Evolutionary conservation across 2,329 filamentous ascomycete genomes (phyloP).

Genomic region (Eurotiales sp.): DNA sequence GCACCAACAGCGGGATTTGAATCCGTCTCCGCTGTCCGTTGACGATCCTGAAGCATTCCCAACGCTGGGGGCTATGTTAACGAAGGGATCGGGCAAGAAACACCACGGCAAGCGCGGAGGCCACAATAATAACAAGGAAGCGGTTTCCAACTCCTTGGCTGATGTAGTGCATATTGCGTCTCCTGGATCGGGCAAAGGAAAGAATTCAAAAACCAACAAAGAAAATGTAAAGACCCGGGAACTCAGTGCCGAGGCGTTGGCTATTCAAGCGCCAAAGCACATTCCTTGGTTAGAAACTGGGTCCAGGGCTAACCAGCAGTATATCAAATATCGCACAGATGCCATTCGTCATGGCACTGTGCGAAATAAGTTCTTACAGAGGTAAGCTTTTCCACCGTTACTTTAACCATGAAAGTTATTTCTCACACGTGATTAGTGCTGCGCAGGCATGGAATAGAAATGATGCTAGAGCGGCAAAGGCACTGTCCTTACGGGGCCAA

Average conservation of each 20-base stretch:
- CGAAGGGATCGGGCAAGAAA: constrained; percentile 74
- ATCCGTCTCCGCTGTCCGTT: constrained; percentile 68
- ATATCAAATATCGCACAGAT: constrained; percentile 90
- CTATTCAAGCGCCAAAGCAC: constrained; percentile 82
- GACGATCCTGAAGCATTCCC: constrained; percentile 97
- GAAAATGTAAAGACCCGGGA: constrained; percentile 64
- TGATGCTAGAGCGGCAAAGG: constrained; percentile 92
- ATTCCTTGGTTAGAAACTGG: constrained; percentile 97
- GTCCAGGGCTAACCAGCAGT: constrained; percentile 83
- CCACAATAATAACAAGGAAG: constrained; percentile 70
- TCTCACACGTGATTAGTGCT: constrained; percentile 56
- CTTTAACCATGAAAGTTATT: background rate
- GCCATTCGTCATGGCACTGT: constrained; percentile 96
- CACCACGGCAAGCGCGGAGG: constrained; percentile 88
- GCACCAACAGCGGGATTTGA: constrained; percentile 63
- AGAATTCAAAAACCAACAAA: constrained; percentile 56
- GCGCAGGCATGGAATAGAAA: constrained; percentile 99
- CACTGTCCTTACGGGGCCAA: constrained; percentile 86
- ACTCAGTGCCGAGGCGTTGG: constrained; percentile 74
- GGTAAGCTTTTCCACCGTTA: constrained; percentile 49
- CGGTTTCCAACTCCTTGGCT: constrained; percentile 72
- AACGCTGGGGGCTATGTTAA: constrained; percentile 67
- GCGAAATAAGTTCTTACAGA: constrained; percentile 94
- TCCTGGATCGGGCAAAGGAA: constrained; percentile 58
- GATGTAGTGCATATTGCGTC: constrained; percentile 95